phyloP scores from a whole-genome alignment of 164 flowering plant species.

The Saururus chinensis region DNA sequence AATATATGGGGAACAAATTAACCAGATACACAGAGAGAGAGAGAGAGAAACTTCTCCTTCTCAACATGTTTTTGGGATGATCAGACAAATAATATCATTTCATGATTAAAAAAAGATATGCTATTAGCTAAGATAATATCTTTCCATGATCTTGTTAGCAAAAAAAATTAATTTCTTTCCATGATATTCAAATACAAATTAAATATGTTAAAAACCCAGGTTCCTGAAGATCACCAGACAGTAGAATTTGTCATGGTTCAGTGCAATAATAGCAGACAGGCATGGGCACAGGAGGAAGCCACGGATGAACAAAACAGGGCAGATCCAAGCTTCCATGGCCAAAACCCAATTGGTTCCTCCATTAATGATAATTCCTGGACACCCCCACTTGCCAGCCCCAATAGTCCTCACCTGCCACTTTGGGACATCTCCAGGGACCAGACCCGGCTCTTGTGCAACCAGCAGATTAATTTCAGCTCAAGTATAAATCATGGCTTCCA shows the following conservation, averaged over 20 bases:
- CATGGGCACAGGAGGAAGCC: slow-evolving; percentile 7
- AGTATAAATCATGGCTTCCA: no score
- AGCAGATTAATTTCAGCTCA: slow-evolving; percentile 18
- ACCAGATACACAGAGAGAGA: no score
- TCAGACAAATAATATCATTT: neutral
- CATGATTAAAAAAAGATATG: neutral
- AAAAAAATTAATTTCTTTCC: neutral
- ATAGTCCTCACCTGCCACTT: slow-evolving; percentile 2
- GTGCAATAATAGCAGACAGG: slow-evolving; percentile 18
- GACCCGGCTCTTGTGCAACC: neutral
- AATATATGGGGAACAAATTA: no score
- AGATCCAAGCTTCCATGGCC: slow-evolving; percentile 15
- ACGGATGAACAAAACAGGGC: slow-evolving; percentile 3
- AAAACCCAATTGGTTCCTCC: neutral
- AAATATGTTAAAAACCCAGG: slow-evolving; percentile 18
- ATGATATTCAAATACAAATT: neutral
- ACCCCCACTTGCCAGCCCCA: slow-evolving; percentile 2
- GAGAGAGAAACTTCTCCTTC: no score
- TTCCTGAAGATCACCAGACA: slow-evolving; percentile 45
- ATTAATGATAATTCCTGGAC: slow-evolving; percentile 5
- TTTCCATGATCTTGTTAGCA: neutral
- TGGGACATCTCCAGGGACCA: no score
- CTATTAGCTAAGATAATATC: neutral
- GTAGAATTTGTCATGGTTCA: slow-evolving; percentile 39
- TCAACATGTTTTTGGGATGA: slow-evolving; percentile 1